Evolutionary conservation across 2,329 filamentous ascomycete genomes (phyloP).

Genomic region (Fusarium burgessii): DNA sequence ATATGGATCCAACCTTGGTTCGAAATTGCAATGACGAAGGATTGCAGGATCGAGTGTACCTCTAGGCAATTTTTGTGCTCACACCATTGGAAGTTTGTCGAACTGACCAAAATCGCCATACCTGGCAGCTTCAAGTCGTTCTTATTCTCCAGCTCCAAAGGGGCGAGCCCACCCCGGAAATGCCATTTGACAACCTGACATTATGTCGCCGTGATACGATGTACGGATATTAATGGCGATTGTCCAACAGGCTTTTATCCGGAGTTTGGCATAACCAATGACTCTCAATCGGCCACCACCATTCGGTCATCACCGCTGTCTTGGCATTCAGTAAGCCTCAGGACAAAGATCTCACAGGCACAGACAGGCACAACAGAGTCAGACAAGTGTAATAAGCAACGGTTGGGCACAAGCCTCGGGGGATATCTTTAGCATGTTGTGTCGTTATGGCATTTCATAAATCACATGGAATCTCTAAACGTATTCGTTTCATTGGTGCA

Average conservation of each 20-base stretch:
- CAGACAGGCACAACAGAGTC: slow-evolving; percentile 21
- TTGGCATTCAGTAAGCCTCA: slow-evolving; percentile 39
- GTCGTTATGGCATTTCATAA: not conserved
- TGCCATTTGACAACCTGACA: slow-evolving; percentile 2
- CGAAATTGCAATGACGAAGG: slow-evolving; percentile 21
- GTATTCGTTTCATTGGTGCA: slow-evolving; percentile 35
- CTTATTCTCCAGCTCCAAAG: not conserved
- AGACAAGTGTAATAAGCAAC: slow-evolving; percentile 24
- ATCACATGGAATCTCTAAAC: slow-evolving; percentile 39
- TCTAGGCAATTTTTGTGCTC: too few species aligned
- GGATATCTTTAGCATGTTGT: slow-evolving; percentile 3
- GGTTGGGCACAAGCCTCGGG: slow-evolving; percentile 32
- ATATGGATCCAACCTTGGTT: not conserved
- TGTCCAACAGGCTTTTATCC: slow-evolving; percentile 11
- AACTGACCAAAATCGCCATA: not conserved
- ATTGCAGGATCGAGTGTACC: not conserved
- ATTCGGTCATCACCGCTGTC: slow-evolving; percentile 23
- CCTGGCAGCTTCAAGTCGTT: not conserved
- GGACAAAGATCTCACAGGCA: slow-evolving; percentile 27
- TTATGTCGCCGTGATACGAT: slow-evolving; percentile 13
- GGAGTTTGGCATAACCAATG: slow-evolving; percentile 27
- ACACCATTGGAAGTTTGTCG: not conserved
- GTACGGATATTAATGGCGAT: slow-evolving; percentile 35
- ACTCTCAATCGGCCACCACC: slow-evolving; percentile 17
- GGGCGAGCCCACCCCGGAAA: not conserved